Evolutionary conservation across 768 basidiomycete genomes (phyloP), one percentile per base, ranked within the genome.

Genomic region (Amanita molliuscula): DNA sequence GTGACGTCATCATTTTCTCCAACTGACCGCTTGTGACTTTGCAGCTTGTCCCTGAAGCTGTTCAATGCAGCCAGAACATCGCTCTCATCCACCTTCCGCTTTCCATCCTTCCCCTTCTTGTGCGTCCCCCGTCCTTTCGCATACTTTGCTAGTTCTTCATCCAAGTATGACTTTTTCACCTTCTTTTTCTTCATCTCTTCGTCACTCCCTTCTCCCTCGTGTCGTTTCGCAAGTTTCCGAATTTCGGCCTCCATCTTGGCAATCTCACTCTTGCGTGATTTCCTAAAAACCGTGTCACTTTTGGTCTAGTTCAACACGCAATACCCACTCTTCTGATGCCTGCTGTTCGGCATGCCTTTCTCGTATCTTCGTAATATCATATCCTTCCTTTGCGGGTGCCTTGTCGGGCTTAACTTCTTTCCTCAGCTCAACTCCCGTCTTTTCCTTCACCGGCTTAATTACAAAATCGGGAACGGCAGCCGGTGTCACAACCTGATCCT

Each of bases 191-290:
- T 43, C 13, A 64, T 73, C 38, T 89, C 84, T 28, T 84, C 85
- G 57, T 85, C 85, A 37, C 77, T 81, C 21, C 73, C 74, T 11
- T 71, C 70, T 1, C 72, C 78, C 23, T 72, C 76, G 7, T 75
- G 77, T 37, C 73, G 75, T 53, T 81, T 79, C 25, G 79, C 72
- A 6, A 95, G 77, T 54, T 78, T 84, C 21, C 88, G 83, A 49
- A 97, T 86, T 40, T 91, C 87, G 6, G 79, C 81, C 64, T 97
- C 90, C 82, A 97, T 88, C 58, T 77, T 83, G 56, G 82, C 83
- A 45, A 96, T 88, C 62, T 92, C 82, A 6, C 79, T 71, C 59
- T 83, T 78, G 18, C 87, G 84, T 3, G 41, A 31, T 25, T 4
- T 18, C 44, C 52, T 36, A 29, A 37, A 23, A 51, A 10, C 7